These are phyloP conservation scores for Geotrichum aggregatum DNA, from an alignment of 1,139 yeast genomes.

Conservation along the genomic window DNA sequence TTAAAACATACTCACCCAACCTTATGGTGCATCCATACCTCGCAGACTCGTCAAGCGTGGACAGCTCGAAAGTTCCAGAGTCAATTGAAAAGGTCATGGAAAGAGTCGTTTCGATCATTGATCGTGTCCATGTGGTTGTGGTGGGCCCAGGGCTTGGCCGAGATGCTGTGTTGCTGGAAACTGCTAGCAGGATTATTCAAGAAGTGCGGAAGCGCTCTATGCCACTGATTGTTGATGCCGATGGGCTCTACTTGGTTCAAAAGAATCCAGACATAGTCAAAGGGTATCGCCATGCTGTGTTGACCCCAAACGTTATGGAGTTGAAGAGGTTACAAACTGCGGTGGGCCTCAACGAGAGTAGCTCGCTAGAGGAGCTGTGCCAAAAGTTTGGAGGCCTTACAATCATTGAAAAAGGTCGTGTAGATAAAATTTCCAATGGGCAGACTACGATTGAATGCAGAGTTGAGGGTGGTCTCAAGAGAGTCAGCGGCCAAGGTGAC, in stretches of 20 bases:
- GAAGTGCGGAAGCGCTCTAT: constrained; percentile 49
- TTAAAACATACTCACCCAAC: constrained; percentile 86
- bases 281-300: constrained; percentile 53
- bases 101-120: constrained; percentile 52
- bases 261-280: constrained; percentile 51
- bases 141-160: constrained; percentile 95
- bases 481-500: constrained; percentile 91
- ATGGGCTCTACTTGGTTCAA: constrained; percentile 65
- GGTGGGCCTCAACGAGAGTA: constrained; percentile 41
- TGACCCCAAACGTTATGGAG: constrained; percentile 90
- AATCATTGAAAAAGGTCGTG: constrained; percentile 66
- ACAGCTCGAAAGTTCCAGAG: constrained; percentile 19
- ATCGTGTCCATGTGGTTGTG: constrained; percentile 72
- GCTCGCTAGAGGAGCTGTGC: constrained; percentile 47
- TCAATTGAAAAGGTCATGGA: constrained; percentile 46
- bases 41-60: constrained; percentile 33
- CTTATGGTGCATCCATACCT: constrained; percentile 94
- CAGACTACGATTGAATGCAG: constrained; percentile 29
- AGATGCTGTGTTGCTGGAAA: constrained; percentile 61
- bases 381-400: constrained; percentile 56
- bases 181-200: constrained; percentile 55
- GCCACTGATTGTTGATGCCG: constrained; percentile 86
- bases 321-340: constrained; percentile 62
- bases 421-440: constrained; percentile 60
- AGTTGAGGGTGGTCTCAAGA: constrained; percentile 58